Percentiles rank a stretch among this genome's conserved stretches.
Evolutionary conservation across 1,284 basidiomycete genomes (phyloP).

Genomic region (Austroboletus niveus): DNA sequence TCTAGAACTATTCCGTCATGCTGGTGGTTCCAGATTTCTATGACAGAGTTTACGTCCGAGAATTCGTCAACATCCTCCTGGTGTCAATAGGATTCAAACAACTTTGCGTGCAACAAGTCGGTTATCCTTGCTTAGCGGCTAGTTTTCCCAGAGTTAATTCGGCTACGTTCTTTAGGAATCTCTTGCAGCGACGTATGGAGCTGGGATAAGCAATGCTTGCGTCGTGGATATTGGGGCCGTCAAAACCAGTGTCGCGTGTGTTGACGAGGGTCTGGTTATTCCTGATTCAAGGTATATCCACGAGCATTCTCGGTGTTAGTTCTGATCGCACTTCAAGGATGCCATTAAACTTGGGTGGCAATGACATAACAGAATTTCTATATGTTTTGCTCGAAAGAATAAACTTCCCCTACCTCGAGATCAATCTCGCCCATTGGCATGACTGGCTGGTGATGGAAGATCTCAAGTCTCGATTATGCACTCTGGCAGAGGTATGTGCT

Average conservation of each 20-base stretch:
- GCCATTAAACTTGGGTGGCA: slow-evolving; percentile 84
- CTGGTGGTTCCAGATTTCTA: slow-evolving; percentile 94
- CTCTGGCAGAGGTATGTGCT: slow-evolving; percentile 73
- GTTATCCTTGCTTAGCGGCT: slow-evolving; percentile 5
- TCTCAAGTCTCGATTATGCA: slow-evolving; percentile 80
- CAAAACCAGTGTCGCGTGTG: slow-evolving; percentile 85
- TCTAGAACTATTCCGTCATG: slow-evolving; percentile 78
- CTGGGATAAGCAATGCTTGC: slow-evolving; percentile 92
- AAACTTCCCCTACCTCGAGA: slow-evolving; percentile 85
- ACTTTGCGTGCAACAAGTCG: slow-evolving; percentile 84
- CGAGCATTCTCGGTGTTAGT: slow-evolving; percentile 1
- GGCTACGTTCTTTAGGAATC: slow-evolving; percentile 64
- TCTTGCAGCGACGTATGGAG: slow-evolving; percentile 91
- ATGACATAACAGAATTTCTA: slow-evolving; percentile 91
- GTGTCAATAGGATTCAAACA: slow-evolving; percentile 89
- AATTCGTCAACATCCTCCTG: slow-evolving; percentile 76
- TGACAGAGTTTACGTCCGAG: slow-evolving; percentile 80
- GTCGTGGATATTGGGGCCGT: slow-evolving; percentile 93
- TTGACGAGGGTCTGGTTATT: slow-evolving; percentile 92
- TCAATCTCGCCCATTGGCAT: slow-evolving; percentile 72
- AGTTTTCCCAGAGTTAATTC: background rate
- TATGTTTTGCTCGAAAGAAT: slow-evolving; percentile 79
- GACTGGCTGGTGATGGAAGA: slow-evolving; percentile 91
- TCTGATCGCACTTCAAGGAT: slow-evolving; percentile 51
- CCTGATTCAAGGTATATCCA: slow-evolving; percentile 77